These are phyloP conservation scores for Verticillium alfalfae DNA, from an alignment of 2,329 filamentous ascomycete species.

Conservation along the genomic window DNA sequence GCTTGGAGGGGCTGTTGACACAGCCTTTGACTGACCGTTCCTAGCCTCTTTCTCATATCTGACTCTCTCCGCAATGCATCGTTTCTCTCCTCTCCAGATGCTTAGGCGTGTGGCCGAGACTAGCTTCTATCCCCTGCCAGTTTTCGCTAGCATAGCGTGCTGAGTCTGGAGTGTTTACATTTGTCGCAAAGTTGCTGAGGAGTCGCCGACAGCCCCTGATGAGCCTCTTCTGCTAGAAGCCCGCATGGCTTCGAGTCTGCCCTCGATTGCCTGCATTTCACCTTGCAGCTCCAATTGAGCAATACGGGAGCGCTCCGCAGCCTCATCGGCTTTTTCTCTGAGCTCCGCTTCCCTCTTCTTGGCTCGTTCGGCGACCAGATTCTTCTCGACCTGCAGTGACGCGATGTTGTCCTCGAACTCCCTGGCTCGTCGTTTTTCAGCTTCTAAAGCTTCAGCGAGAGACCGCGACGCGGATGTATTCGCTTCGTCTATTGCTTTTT, in stretches of 20 bases:
- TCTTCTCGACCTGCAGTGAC: slow-evolving; percentile 74
- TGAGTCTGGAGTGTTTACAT: slow-evolving; percentile 95
- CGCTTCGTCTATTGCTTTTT: slow-evolving; percentile 60
- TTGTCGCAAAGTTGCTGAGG: slow-evolving; percentile 84
- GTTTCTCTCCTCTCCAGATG: slow-evolving; percentile 81
- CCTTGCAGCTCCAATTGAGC: slow-evolving; percentile 72
- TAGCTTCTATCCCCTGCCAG: slow-evolving; percentile 94
- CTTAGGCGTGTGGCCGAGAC: slow-evolving; percentile 71
- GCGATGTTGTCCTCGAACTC: slow-evolving; percentile 52
- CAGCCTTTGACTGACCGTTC: slow-evolving; percentile 51
- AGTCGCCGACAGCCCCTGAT: slow-evolving; percentile 73
- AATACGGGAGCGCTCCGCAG: slow-evolving; percentile 62
- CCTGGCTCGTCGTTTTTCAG: slow-evolving; percentile 48
- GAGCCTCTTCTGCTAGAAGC: slow-evolving; percentile 83
- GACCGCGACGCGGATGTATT: slow-evolving; percentile 62
- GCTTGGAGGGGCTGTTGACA: not conserved
- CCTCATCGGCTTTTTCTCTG: slow-evolving; percentile 66
- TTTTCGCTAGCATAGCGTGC: slow-evolving; percentile 93
- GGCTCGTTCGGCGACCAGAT: slow-evolving; percentile 58
- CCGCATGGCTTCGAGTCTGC: slow-evolving; percentile 83
- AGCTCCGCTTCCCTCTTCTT: slow-evolving; percentile 66
- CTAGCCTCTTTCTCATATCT: slow-evolving; percentile 82
- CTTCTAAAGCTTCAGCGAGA: slow-evolving; percentile 62
- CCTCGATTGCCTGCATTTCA: slow-evolving; percentile 75
- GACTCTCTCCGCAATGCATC: slow-evolving; percentile 78